Conservation (phyloP, 2,329 filamentous ascomycete genomes). For the Aspergillus piperis region DNA sequence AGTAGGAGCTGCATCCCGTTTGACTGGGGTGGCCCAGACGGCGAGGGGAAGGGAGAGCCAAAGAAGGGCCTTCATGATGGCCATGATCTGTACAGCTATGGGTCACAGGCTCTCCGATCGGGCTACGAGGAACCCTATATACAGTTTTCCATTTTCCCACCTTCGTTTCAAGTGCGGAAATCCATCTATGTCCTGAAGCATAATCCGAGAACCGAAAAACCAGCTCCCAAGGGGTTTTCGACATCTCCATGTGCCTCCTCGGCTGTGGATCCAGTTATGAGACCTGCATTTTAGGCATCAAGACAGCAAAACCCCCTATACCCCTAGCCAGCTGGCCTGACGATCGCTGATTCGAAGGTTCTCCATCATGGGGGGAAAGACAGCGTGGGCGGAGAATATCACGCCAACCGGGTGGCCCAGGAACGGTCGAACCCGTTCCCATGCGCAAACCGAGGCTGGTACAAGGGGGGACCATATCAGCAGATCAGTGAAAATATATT, state of each 20-base stretch:
- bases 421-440: not conserved
- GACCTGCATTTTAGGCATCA: not conserved
- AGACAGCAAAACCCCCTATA: not conserved
- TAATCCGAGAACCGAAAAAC: not conserved
- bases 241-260: constrained; percentile 7
- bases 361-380: not conserved
- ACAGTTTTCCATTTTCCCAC: not conserved
- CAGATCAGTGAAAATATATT: not conserved
- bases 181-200: not conserved
- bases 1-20: constrained; percentile 49
- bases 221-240: not conserved
- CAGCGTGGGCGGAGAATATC: not conserved
- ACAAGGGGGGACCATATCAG: not conserved
- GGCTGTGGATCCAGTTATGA: not conserved
- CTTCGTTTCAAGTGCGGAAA: not conserved
- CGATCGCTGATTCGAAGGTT: not conserved
- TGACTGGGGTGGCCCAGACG: constrained; percentile 24
- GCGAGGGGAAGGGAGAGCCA: constrained; percentile 14
- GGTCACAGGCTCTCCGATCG: not conserved
- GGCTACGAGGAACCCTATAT: not conserved
- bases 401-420: not conserved
- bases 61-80: constrained; percentile 11
- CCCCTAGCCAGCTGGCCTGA: not conserved
- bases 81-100: not conserved
- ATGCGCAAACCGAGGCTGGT: constrained; percentile 6